Percentiles rank a stretch among this genome's conserved stretches.
phyloP scores from a whole-genome alignment of 352 stramenopile genomes.

The Phytophthora hybrid region DNA sequence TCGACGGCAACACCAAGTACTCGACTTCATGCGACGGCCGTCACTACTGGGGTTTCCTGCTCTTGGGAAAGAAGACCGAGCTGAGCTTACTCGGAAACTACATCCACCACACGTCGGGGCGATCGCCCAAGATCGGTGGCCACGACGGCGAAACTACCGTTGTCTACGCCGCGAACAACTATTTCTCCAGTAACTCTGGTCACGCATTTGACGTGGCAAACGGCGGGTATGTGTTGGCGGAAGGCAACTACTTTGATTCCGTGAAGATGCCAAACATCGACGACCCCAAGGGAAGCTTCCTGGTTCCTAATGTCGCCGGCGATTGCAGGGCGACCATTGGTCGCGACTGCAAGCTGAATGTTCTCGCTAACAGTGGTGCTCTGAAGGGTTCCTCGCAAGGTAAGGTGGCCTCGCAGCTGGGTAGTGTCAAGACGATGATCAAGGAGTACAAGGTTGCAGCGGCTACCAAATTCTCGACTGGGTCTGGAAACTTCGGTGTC shows the following conservation, averaged over 20 bases:
- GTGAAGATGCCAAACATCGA: neutral
- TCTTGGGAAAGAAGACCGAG: constrained; percentile 31
- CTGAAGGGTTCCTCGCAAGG: neutral
- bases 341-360: neutral
- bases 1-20: constrained; percentile 48
- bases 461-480: neutral
- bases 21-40: constrained; percentile 55
- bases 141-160: constrained; percentile 14
- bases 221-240: neutral
- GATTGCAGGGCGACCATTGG: no score
- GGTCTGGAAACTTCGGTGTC: neutral
- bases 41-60: constrained; percentile 52
- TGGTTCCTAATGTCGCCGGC: no score
- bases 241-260: neutral
- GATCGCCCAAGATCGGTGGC: constrained; percentile 38
- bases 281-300: neutral
- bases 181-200: constrained; percentile 43
- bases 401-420: neutral
- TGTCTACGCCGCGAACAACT: constrained; percentile 50
- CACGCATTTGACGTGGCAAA: neutral
- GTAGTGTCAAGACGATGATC: neutral
- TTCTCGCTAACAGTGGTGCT: neutral
- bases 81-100: constrained; percentile 46
- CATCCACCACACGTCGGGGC: constrained; percentile 46
- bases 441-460: neutral